Conservation (phyloP, 164 flowering plant genomes). For the Berberis vulgaris region DNA sequence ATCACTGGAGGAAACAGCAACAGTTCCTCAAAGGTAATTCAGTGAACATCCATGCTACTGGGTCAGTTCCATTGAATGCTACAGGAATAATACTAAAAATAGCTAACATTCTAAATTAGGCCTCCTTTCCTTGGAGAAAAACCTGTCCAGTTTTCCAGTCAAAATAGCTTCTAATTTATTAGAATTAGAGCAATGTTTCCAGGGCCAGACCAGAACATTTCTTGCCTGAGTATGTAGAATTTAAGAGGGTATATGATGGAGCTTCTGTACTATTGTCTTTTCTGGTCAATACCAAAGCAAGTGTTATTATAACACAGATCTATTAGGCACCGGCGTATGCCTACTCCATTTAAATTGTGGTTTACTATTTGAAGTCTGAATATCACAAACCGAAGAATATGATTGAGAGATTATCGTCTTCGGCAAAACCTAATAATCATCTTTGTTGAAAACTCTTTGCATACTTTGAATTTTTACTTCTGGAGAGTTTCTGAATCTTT, state of each 20-base stretch:
- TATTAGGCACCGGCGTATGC: too few relatives aligned
- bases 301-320: too few relatives aligned
- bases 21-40: slow-evolving; percentile 51
- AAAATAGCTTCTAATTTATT: too few relatives aligned
- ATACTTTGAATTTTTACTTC: not conserved
- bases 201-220: not conserved
- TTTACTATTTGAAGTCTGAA: too few relatives aligned
- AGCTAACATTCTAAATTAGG: not conserved
- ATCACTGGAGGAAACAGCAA: slow-evolving; percentile 37
- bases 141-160: not conserved
- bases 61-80: not conserved
- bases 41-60: not conserved
- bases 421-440: not conserved
- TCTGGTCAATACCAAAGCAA: too few relatives aligned
- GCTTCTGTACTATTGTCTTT: not conserved
- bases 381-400: too few relatives aligned
- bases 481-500: not conserved
- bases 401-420: not conserved
- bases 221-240: not conserved
- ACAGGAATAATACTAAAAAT: not conserved
- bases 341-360: too few relatives aligned
- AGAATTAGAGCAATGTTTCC: not conserved
- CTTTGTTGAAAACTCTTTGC: not conserved
- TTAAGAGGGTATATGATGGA: not conserved
- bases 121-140: not conserved